phyloP scores from a whole-genome alignment of 2,329 filamentous ascomycete species.

The Aspergillus tamarii region DNA sequence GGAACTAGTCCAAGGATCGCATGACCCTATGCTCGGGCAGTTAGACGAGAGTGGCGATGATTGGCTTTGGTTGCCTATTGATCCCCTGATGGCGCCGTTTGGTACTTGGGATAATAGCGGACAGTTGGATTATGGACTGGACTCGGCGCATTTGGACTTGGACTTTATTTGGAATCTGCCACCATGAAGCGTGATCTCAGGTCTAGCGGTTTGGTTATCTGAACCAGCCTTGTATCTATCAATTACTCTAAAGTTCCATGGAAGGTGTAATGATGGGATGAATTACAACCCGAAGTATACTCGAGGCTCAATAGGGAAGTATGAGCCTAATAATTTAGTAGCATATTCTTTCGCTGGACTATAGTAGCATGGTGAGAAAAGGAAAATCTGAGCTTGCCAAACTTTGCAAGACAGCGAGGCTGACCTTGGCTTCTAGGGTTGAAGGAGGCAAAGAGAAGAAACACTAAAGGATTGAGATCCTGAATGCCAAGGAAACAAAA shows the following conservation, averaged over 20 bases:
- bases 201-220: accelerated
- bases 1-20: background rate
- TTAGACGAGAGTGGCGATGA: background rate
- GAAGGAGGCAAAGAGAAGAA: too few relatives aligned
- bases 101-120: constrained; percentile 16
- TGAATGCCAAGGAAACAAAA: too few relatives aligned
- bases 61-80: constrained; percentile 5
- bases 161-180: constrained; percentile 38
- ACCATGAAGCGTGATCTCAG: background rate
- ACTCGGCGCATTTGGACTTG: constrained; percentile 26
- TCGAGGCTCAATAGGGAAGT: too few relatives aligned
- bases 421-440: too few relatives aligned
- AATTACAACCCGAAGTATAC: too few relatives aligned
- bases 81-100: constrained; percentile 7
- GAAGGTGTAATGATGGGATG: accelerated
- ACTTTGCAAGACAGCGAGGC: too few relatives aligned
- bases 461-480: too few relatives aligned
- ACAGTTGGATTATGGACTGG: constrained; percentile 22
- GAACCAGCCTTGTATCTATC: background rate
- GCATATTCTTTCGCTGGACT: too few relatives aligned
- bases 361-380: too few relatives aligned
- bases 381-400: too few relatives aligned
- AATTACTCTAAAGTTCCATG: too few relatives aligned
- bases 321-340: too few relatives aligned
- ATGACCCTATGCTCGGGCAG: background rate